phyloP scores from a whole-genome alignment of 2,329 filamentous ascomycete genomes.

The Catunica adiposa region DNA sequence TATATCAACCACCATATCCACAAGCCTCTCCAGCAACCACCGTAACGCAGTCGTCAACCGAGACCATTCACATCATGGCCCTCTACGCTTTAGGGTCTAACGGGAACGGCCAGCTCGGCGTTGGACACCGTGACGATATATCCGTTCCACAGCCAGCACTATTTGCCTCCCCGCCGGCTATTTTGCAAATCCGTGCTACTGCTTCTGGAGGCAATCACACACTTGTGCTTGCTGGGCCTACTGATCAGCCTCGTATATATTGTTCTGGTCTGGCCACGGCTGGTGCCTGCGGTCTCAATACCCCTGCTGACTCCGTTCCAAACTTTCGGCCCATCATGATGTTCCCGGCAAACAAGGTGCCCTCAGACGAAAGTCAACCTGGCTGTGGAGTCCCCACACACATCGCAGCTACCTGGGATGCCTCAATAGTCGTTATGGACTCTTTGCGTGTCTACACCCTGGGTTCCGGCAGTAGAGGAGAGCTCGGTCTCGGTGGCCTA shows the following conservation, averaged over 20 bases:
- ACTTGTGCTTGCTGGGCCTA: conserved; percentile 36
- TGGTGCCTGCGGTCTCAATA: conserved; percentile 36
- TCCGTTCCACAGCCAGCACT: conserved; percentile 45
- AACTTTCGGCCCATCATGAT: conserved; percentile 13
- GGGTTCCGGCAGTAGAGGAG: conserved; percentile 53
- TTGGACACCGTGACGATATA: conserved; percentile 55
- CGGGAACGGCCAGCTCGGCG: conserved; percentile 56
- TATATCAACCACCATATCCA: neutral
- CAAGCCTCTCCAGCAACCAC: neutral
- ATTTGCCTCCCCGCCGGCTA: conserved; percentile 31
- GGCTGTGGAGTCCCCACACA: conserved; percentile 19
- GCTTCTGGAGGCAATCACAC: conserved; percentile 76
- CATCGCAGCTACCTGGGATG: conserved; percentile 65
- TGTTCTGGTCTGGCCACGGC: conserved; percentile 8
- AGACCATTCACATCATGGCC: conserved; percentile 16
- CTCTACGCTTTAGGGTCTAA: conserved; percentile 62
- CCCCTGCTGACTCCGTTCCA: conserved; percentile 10
- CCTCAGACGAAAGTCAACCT: neutral
- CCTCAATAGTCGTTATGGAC: conserved; percentile 45
- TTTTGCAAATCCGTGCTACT: conserved; percentile 19
- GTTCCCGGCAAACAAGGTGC: conserved; percentile 2
- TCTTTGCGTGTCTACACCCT: conserved; percentile 38
- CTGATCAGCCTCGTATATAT: conserved; percentile 18
- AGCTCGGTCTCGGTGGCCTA: conserved; percentile 47
- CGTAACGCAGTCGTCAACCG: neutral